Conservation (phyloP, 2,329 filamentous ascomycete species). For the Xylaria sp. region DNA sequence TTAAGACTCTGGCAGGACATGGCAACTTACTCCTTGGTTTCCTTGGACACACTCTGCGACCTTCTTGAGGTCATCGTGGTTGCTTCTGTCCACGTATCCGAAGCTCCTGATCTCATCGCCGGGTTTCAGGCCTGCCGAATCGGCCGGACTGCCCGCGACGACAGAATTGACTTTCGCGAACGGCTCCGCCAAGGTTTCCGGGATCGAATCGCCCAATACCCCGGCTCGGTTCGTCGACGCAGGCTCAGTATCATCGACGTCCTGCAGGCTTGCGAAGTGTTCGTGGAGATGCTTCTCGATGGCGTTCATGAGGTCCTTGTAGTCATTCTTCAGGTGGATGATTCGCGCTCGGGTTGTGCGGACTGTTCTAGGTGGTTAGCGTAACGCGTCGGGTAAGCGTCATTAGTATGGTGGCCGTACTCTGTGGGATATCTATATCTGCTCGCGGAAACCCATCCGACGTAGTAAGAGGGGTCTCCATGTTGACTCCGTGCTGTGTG, state of each 20-base stretch:
- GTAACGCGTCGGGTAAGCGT: no score
- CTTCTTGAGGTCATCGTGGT: slow-evolving; percentile 83
- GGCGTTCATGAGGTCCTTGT: slow-evolving; percentile 81
- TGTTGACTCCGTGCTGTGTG: slow-evolving; percentile 86
- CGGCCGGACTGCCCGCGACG: slow-evolving; percentile 76
- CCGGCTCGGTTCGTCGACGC: slow-evolving; percentile 27
- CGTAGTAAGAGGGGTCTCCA: slow-evolving; percentile 86
- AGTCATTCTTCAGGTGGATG: slow-evolving; percentile 87
- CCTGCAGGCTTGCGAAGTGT: slow-evolving; percentile 76
- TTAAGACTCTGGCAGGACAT: neutral
- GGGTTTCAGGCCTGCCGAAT: slow-evolving; percentile 74
- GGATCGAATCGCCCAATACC: slow-evolving; percentile 40
- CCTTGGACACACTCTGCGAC: slow-evolving; percentile 89
- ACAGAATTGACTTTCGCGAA: slow-evolving; percentile 94
- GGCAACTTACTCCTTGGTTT: slow-evolving; percentile 77
- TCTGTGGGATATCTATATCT: slow-evolving; percentile 94
- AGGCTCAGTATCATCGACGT: slow-evolving; percentile 47
- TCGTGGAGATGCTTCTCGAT: slow-evolving; percentile 88
- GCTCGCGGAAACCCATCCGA: slow-evolving; percentile 89
- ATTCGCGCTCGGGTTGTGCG: slow-evolving; percentile 91
- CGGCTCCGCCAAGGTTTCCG: slow-evolving; percentile 47
- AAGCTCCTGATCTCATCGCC: slow-evolving; percentile 86
- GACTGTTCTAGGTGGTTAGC: slow-evolving; percentile 55
- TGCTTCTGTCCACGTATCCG: slow-evolving; percentile 79
- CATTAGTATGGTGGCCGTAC: slow-evolving; percentile 51